Evolutionary conservation across 2,329 filamentous ascomycete species (phyloP), one percentile per base, ranked within the genome.

Genomic region (Pyrenochaeta sp.): DNA sequence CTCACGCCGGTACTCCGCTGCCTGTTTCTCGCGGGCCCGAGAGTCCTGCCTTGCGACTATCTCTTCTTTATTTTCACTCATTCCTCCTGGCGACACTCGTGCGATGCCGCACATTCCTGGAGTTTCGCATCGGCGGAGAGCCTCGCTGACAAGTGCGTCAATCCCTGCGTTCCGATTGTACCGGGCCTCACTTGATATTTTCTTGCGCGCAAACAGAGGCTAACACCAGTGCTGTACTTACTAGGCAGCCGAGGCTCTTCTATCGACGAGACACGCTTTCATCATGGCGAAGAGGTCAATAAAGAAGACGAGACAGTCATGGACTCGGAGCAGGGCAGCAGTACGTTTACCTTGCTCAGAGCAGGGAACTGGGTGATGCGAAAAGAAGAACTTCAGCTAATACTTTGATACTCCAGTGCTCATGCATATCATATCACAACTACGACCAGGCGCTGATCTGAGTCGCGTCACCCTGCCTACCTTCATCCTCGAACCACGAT

Each of bases 401-500:
- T 57, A 41, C 7, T 20, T 24, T 13, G 10, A 9, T 18, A 20
- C 22, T 19, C 15, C 67, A 96, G 94, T 99, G 65, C 87, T 99
- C 59, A 89, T 86, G 47, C 93, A 97, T 75, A 96, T 99, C 74
- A 97, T 99, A 68, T 96, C 92, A 38, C 94, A 99, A 76, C 81
- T 99, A 52, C 88, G 94, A 52, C 94, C 94, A 9, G 94, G 94
- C 55, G 94, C 94, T 63, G 94, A 99, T 72, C 79, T 99, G 60
- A 96, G 91, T 74, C 85, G 93, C 61, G 92, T 99, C 51, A 93
- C 94, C 23, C 80, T 99, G 43, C 94, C 94, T 27, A 99, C 94
- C 34, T 99, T 99, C 72, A 99, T 99, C 65, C 84, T 99, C 60
- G 94, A 99, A 73, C 94, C 94, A 17, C 86, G 92, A 66, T 96